Conservation (phyloP, 163 green algal species). For the Scenedesmus sp. region DNA sequence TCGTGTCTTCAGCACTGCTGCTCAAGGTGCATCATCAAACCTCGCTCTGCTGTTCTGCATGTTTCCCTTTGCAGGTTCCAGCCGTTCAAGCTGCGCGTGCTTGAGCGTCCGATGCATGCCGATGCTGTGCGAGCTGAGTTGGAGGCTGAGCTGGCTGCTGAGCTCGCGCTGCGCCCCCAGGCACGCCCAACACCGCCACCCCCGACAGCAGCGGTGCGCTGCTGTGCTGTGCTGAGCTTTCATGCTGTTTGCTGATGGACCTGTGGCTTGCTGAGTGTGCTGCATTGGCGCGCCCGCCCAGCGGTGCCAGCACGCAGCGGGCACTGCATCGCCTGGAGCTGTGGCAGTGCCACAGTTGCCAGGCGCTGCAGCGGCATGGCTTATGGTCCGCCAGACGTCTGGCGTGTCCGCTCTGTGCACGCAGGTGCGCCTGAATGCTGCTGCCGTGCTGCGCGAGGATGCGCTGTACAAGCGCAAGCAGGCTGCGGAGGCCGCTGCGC, state of each 20-base stretch:
- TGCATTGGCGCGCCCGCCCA: too few species aligned
- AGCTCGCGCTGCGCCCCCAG: conserved; percentile 68
- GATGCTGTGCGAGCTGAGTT: conserved; percentile 70
- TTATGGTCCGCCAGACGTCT: too few species aligned
- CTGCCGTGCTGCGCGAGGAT: conserved; percentile 88
- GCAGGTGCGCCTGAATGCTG: conserved; percentile 83
- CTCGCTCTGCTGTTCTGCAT: background rate
- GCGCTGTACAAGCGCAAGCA: conserved; percentile 76
- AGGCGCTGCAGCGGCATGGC: too few species aligned
- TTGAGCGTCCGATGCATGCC: conserved; percentile 75
- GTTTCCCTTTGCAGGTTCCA: background rate
- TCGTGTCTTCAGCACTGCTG: too few species aligned
- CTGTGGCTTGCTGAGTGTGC: too few species aligned
- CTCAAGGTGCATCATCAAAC: too few species aligned
- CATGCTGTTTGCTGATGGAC: too few species aligned
- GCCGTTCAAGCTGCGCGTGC: conserved; percentile 66
- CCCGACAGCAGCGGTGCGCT: conserved; percentile 70
- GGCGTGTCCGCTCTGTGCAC: background rate
- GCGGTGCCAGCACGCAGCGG: too few species aligned
- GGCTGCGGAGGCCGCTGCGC: conserved; percentile 69
- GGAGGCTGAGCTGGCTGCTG: conserved; percentile 63
- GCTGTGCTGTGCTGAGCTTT: background rate
- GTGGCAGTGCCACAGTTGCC: too few species aligned
- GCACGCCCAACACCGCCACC: conserved; percentile 62
- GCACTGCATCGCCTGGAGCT: too few species aligned